Percentiles rank a stretch among this genome's conserved stretches.
Conservation (phyloP, 2,329 filamentous ascomycete genomes). For the Aureobasidium pullulans region DNA sequence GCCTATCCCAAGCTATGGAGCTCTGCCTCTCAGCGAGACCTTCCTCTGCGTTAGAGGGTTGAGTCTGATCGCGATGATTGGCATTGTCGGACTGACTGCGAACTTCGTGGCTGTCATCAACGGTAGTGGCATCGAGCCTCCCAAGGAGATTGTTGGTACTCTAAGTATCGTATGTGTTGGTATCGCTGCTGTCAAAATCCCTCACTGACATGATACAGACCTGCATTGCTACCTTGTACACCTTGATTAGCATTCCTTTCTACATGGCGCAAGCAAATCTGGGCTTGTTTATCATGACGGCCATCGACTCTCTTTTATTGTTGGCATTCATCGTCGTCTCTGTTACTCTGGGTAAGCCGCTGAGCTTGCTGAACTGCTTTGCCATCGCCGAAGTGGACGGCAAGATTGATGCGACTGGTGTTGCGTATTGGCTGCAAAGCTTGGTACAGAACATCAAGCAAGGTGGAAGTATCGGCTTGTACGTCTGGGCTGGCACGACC, state of each 20-base stretch:
- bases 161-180: constrained; percentile 64
- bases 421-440: constrained; percentile 48
- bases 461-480: constrained; percentile 44
- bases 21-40: constrained; percentile 60
- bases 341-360: constrained; percentile 68
- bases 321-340: constrained; percentile 72
- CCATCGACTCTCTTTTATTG: constrained; percentile 60
- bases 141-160: constrained; percentile 67
- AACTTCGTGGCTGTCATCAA: constrained; percentile 79
- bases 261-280: constrained; percentile 74
- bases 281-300: constrained; percentile 65
- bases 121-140: constrained; percentile 55
- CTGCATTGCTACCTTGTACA: constrained; percentile 71
- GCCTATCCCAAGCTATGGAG: constrained; percentile 57
- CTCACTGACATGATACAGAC: constrained; percentile 45
- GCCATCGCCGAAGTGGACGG: constrained; percentile 42
- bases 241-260: constrained; percentile 59
- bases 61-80: constrained; percentile 63
- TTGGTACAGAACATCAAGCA: constrained; percentile 45
- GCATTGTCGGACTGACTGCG: constrained; percentile 70
- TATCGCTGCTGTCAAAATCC: background rate
- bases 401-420: constrained; percentile 38
- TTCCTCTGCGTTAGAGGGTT: constrained; percentile 68
- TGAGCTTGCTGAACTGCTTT: constrained; percentile 70
- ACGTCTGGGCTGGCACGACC: constrained; percentile 52